A percentile compares a stretch with the other conserved stretches of the same genome.
phyloP scores from a whole-genome alignment of 306 rosid species.

The Quercus alba region DNA sequence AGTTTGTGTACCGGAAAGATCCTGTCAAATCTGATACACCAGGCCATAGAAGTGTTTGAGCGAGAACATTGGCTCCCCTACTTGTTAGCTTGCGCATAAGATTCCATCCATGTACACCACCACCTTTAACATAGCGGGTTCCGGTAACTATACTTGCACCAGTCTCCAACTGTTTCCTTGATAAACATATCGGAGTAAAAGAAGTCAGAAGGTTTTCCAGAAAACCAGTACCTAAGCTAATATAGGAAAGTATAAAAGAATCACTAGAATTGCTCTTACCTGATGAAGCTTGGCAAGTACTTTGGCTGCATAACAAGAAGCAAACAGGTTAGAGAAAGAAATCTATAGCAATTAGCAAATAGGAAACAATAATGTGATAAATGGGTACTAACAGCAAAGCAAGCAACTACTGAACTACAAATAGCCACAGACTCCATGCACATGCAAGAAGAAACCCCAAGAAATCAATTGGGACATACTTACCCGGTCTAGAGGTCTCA shows the following conservation, averaged over 20 bases:
- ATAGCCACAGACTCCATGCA: not conserved
- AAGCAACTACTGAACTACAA: not conserved
- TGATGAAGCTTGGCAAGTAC: constrained; percentile 81
- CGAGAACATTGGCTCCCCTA: constrained; percentile 97
- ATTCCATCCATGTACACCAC: constrained; percentile 99
- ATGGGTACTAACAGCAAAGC: not conserved
- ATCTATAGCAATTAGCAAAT: constrained; percentile 2
- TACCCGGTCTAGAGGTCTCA: not conserved
- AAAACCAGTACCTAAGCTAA: not conserved
- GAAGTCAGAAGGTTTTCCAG: not conserved
- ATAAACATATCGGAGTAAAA: constrained; percentile 3
- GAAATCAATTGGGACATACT: not conserved
- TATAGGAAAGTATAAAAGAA: constrained; percentile 9
- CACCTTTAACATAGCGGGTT: constrained; percentile 90
- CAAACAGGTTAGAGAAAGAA: constrained; percentile 23
- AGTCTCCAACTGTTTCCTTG: constrained; percentile 72
- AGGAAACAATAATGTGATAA: not conserved
- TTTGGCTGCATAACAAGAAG: constrained; percentile 69
- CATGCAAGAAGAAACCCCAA: not conserved
- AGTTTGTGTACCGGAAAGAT: constrained; percentile 68
- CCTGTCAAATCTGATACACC: constrained; percentile 98
- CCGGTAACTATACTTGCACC: constrained; percentile 93
- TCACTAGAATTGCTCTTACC: constrained; percentile 38
- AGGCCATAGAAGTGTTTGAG: constrained; percentile 94
- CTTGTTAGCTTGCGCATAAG: constrained; percentile 99